Conservation (phyloP, 495 filamentous ascomycete species). For the Penicillium egyptiacum region DNA sequence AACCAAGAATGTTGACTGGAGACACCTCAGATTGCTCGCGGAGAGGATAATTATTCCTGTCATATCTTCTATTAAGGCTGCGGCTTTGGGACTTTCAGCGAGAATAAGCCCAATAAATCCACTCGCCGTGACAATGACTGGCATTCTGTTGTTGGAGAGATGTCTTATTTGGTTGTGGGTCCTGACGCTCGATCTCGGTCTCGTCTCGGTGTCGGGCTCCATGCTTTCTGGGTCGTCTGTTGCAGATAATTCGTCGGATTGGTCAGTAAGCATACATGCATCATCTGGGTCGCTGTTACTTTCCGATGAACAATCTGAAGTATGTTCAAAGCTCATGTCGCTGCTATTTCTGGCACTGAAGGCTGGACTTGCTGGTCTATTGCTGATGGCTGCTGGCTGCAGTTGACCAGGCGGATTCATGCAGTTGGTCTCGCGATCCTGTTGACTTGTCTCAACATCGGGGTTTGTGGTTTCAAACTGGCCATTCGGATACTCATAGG, state of each 20-base stretch:
- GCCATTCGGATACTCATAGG: background rate
- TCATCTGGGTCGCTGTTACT: slow-evolving; percentile 13
- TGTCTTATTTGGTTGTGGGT: background rate
- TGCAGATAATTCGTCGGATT: slow-evolving; percentile 14
- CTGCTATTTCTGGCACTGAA: background rate
- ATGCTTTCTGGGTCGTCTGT: slow-evolving; percentile 14
- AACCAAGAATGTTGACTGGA: slow-evolving; percentile 6
- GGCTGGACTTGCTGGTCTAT: background rate
- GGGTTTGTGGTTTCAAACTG: background rate
- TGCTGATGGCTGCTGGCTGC: slow-evolving; percentile 3
- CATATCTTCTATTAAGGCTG: slow-evolving; percentile 11
- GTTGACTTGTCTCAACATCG: background rate
- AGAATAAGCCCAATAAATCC: slow-evolving; percentile 7
- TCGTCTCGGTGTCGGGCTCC: slow-evolving; percentile 14
- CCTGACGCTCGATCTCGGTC: slow-evolving; percentile 7
- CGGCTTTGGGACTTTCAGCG: slow-evolving; percentile 11
- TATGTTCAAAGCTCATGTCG: background rate
- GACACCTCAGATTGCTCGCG: slow-evolving; percentile 11
- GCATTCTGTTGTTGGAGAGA: slow-evolving; percentile 7
- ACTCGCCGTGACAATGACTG: slow-evolving; percentile 12
- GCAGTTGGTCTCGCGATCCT: background rate
- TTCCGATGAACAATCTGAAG: slow-evolving; percentile 13
- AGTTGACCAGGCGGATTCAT: background rate
- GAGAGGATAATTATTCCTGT: background rate
- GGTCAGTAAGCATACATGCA: slow-evolving; percentile 16